Evolutionary conservation across 345 rosid genomes (phyloP).

Genomic region (Sonneratia caseolaris): DNA sequence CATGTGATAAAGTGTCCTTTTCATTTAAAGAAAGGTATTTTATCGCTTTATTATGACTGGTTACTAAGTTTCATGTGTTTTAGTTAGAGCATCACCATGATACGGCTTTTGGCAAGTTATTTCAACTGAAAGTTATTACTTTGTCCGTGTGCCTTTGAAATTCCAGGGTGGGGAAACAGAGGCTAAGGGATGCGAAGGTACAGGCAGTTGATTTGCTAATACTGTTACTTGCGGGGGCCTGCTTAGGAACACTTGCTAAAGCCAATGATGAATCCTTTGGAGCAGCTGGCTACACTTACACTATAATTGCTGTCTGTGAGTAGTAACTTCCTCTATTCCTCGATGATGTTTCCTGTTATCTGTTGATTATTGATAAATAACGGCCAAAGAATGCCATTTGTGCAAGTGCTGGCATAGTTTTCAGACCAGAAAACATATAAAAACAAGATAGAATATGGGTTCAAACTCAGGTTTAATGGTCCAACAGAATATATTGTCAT

Average conservation of each 20-base stretch:
- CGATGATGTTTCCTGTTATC: not conserved
- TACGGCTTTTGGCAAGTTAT: not conserved
- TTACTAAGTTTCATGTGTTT: too few species aligned
- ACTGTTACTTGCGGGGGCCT: constrained; percentile 86
- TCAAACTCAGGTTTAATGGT: not conserved
- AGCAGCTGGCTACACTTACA: constrained; percentile 57
- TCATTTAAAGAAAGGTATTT: too few species aligned
- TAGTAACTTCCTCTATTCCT: not conserved
- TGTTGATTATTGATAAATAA: not conserved
- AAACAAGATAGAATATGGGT: not conserved
- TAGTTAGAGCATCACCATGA: too few species aligned
- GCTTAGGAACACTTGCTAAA: constrained; percentile 68
- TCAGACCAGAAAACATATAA: not conserved
- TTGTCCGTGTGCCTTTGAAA: not conserved
- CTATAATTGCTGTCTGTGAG: constrained; percentile 95
- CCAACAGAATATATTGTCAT: too few species aligned
- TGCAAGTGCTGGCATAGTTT: not conserved
- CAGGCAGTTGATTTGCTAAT: constrained; percentile 82
- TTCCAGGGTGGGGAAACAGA: constrained; percentile 71
- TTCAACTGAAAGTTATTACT: not conserved
- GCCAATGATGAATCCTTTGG: constrained; percentile 65
- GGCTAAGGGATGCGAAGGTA: constrained; percentile 66
- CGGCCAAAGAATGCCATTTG: not conserved
- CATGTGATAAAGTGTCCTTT: too few species aligned
- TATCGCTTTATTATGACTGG: too few species aligned